Base-by-base conservation (phyloP, 1,284 basidiomycete genomes). In the Ganoderma lingzhi region DNA sequence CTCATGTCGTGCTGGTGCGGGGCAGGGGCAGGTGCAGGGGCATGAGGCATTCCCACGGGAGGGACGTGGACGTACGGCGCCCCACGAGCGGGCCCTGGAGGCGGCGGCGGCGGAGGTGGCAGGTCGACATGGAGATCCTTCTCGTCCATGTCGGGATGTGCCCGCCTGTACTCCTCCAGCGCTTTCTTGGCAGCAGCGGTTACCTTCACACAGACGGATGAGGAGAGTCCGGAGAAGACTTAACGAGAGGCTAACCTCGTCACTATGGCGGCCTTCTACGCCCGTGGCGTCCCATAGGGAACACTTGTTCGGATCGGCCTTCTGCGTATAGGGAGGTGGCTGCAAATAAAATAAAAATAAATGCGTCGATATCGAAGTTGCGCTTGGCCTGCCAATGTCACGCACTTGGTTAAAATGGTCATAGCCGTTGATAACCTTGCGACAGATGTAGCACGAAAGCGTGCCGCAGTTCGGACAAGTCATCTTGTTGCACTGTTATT, bases 361-460 rank as follows among this genome's bases (percentile, higher is more conserved):
- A 37, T 2, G n/a, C 17, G 32, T 59, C 35, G 8, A 39, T 12
- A 23, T 39, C 17, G 35, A 19, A 9, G 19, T 3, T 4, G 62
- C 23, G 60, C 56, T 32, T 30, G 55, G 32, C 41, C 14, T 15
- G 45, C 48, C 65, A 65, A 67, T 4, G 70, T 48, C 65, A 51
- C 39, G 63, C 72, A 87, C 87, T 63, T 89, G 84, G 63, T 88
- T 80, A 76, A 96, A 96, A 76, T 96, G 95, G 0, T 92, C 89
- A 76, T 96, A 96, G 0, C 93, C 92, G 1, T 69, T 80, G 51
- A 96, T 91, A 42, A 89, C 74, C 74, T 91, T 76, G 28, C 92
- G 86, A 77, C 94, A 96, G 19, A 93, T 83, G 77, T 96, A 96
- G 78, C 94, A 96, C 0, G 90, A 93, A 35, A 92, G 51, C 0